These are phyloP conservation scores for Serendipita sp. DNA, from an alignment of 768 basidiomycete genomes.

Conservation along the genomic window DNA sequence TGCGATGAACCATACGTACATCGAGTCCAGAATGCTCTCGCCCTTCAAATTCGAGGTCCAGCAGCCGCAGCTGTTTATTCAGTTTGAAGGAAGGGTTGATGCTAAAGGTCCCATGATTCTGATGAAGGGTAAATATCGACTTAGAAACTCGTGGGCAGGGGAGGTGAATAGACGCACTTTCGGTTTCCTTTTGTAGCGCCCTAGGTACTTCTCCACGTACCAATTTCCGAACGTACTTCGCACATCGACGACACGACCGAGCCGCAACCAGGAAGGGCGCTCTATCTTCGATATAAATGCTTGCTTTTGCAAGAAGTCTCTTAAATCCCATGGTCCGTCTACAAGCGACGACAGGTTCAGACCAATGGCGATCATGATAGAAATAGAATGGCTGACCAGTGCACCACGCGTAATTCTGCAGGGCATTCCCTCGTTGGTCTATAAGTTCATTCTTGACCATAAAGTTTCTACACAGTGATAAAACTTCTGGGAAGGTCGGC, in stretches of 20 bases:
- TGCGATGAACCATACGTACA: constrained; percentile 35
- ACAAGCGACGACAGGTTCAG: constrained; percentile 50
- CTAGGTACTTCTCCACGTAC: background rate
- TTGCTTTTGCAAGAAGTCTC: constrained; percentile 79
- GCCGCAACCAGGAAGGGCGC: constrained; percentile 5
- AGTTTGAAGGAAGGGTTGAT: constrained; percentile 17
- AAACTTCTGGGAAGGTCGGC: constrained; percentile 56
- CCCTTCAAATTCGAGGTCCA: constrained; percentile 61
- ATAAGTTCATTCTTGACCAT: constrained; percentile 56
- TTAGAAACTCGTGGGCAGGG: background rate
- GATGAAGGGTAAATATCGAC: background rate
- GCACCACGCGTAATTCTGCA: constrained; percentile 63
- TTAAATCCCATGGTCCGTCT: constrained; percentile 12
- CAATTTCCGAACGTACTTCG: constrained; percentile 23
- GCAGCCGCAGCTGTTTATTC: constrained; percentile 62
- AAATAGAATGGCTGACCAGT: constrained; percentile 20
- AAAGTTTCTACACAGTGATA: constrained; percentile 48
- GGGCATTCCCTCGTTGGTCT: constrained; percentile 35
- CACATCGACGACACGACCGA: constrained; percentile 32
- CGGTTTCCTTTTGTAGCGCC: background rate
- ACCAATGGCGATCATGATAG: background rate
- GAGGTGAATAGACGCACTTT: background rate
- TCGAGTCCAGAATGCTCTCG: constrained; percentile 81
- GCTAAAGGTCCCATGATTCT: background rate
- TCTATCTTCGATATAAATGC: constrained; percentile 68